Conservation (phyloP, 192 early-diverging fungal genomes). For the Backusella macrospora region DNA sequence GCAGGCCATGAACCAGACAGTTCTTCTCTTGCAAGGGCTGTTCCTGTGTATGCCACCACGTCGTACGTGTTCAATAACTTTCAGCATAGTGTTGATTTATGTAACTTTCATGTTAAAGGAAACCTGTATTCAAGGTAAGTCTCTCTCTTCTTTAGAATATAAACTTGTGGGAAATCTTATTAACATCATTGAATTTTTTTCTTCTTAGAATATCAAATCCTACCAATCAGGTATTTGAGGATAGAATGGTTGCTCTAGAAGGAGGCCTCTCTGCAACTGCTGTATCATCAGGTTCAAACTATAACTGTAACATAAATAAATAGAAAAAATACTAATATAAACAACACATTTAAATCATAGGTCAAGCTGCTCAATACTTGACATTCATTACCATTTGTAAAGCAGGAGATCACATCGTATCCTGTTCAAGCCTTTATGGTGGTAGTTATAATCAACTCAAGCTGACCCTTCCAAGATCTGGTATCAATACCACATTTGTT, state of each 20-base stretch:
- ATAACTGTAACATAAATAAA: not conserved
- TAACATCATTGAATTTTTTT: not conserved
- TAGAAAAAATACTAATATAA: not conserved
- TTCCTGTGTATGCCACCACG: conserved; percentile 88
- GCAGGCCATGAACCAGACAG: conserved; percentile 68
- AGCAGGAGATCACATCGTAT: conserved; percentile 88
- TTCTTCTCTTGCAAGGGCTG: conserved; percentile 77
- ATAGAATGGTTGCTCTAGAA: conserved; percentile 90
- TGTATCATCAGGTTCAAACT: conserved; percentile 41
- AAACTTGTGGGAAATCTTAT: not conserved
- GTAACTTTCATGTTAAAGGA: conserved; percentile 68
- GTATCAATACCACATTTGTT: conserved; percentile 81
- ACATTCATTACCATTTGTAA: conserved; percentile 77
- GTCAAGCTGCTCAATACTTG: conserved; percentile 90
- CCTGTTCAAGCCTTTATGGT: conserved; percentile 77
- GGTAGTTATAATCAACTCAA: conserved; percentile 88
- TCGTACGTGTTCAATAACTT: conserved; percentile 82
- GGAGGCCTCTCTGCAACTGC: conserved; percentile 75
- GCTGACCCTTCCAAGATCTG: conserved; percentile 78
- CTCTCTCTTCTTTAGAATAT: not conserved
- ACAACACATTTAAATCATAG: conserved; percentile 21
- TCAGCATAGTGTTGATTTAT: conserved; percentile 77
- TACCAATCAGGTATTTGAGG: conserved; percentile 86
- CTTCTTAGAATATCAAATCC: conserved; percentile 65
- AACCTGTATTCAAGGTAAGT: conserved; percentile 83